Percentiles rank a stretch among this genome's conserved stretches.
phyloP scores from a whole-genome alignment of 192 early-diverging fungal species.

The Allomyces arbusculus region DNA sequence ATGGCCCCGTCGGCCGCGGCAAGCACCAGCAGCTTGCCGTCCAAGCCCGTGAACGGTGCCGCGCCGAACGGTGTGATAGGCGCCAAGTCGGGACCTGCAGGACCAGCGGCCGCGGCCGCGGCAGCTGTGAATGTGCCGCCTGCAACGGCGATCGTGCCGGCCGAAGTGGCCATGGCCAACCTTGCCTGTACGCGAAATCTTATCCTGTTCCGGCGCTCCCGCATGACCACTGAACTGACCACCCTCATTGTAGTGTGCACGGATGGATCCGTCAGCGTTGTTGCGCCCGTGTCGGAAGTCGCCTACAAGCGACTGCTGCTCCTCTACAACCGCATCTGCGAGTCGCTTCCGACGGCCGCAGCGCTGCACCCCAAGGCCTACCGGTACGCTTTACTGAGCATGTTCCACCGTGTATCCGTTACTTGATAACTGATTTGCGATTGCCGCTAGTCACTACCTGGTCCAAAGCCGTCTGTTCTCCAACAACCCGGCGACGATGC shows the following conservation, averaged over 20 bases:
- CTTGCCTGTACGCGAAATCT: too few relatives aligned
- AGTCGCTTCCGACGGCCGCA: not conserved
- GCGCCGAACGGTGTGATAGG: too few relatives aligned
- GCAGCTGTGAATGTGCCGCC: too few relatives aligned
- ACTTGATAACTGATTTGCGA: too few relatives aligned
- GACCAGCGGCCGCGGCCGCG: too few relatives aligned
- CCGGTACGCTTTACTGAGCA: too few relatives aligned
- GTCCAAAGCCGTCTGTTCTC: not conserved
- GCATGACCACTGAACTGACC: too few relatives aligned
- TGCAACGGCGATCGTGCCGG: too few relatives aligned
- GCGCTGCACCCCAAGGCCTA: not conserved
- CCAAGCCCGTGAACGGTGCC: not conserved
- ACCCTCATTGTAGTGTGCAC: too few relatives aligned
- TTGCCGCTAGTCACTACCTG: not conserved
- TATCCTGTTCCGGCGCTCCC: too few relatives aligned
- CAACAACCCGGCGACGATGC: not conserved
- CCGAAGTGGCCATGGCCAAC: too few relatives aligned
- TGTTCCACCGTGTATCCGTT: not conserved
- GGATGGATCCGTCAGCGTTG: conserved; percentile 43
- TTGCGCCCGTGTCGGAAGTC: conserved; percentile 72
- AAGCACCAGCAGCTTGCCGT: conserved; percentile 1
- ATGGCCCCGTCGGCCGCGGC: conserved; percentile 17
- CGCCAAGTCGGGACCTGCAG: too few relatives aligned
- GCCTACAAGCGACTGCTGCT: conserved; percentile 73
- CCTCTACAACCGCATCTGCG: conserved; percentile 34